Percentiles rank a stretch among this genome's conserved stretches.
Evolutionary conservation across 1,139 yeast species (phyloP).

Genomic region (Ogataea hybrid): DNA sequence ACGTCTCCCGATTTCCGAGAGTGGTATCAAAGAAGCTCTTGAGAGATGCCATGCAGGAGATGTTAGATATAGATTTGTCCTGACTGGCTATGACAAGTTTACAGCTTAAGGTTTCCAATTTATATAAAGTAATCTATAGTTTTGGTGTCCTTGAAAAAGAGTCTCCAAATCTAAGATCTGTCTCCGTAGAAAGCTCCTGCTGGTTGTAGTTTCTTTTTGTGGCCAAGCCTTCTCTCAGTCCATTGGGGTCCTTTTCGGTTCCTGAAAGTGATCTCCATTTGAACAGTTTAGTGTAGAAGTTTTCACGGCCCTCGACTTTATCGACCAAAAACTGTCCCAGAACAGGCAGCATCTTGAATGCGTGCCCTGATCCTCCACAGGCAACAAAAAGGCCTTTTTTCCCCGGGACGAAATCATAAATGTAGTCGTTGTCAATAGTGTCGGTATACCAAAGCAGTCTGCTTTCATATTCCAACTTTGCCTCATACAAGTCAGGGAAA

Average conservation of each 20-base stretch:
- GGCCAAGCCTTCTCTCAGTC: constrained; percentile 26
- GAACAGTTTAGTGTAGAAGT: constrained; percentile 31
- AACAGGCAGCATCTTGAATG: constrained; percentile 37
- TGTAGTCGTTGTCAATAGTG: constrained; percentile 41
- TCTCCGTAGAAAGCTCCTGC: constrained; percentile 21
- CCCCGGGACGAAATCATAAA: constrained; percentile 41
- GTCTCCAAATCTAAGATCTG: constrained; percentile 17
- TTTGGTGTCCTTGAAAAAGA: not conserved
- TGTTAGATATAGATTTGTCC: constrained; percentile 62
- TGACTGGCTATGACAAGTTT: constrained; percentile 44
- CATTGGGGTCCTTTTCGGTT: constrained; percentile 24
- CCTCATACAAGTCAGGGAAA: constrained; percentile 29
- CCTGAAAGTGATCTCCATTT: constrained; percentile 36
- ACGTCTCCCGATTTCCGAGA: constrained; percentile 37
- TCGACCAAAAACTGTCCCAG: constrained; percentile 37
- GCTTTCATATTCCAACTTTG: constrained; percentile 28
- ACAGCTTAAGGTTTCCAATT: not conserved
- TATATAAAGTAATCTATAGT: not conserved
- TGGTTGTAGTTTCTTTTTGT: constrained; percentile 25
- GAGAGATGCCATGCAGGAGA: constrained; percentile 51
- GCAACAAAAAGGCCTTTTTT: constrained; percentile 39
- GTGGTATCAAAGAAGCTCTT: constrained; percentile 47
- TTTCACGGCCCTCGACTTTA: constrained; percentile 29
- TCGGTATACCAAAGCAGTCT: constrained; percentile 44
- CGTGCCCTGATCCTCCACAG: constrained; percentile 48